Base-by-base conservation (phyloP, 306 rosid genomes). In the Alnus rubra region DNA sequence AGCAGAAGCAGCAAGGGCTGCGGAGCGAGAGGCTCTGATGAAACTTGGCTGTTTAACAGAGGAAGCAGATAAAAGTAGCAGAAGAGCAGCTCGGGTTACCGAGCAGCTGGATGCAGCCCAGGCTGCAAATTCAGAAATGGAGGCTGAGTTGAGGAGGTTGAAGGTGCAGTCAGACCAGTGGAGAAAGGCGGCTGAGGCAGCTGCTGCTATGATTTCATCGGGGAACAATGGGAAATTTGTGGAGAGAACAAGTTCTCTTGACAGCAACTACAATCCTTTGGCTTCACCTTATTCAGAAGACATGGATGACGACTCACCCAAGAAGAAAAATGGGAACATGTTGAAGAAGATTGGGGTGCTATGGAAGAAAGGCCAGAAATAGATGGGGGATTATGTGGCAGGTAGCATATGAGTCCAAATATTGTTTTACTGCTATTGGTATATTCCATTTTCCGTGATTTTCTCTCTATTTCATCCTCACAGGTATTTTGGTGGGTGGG, bases 111-210 rank as follows among this genome's bases (percentile, higher is more conserved):
- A 94, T 18, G 91, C 97, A 4, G 88, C 94, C 5, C 96, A 90
- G 82, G 88, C 88, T 62, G 87, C 90, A 12, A 89, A 87, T 80
- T 77, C 88, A 0, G 98, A 92, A 78, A 78, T 94, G 80, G 98
- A 92, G 74, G 92, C 97, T n/a, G 97, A 92, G 86, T 70, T 94
- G 77, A 89, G 98, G 88, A 90, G 84, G 83, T 56, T 94, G 73
- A 94, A 94, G 80, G 97, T 92, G 76, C 98, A 94, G 78, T 82
- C 97, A 8, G 98, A 94, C 1, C 97, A 94, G 87, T 94, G 98
- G 98, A 92, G 97, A 84, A 94, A 92, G 79, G 98, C 97, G 0
- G 98, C 98, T 0, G 97, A 94, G 88, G 98, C 96, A 15, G 98
- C 97, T 3, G 93, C 98, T 18, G 75, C 97, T 9, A 89, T 94